Base-by-base conservation (phyloP, 371 early-diverging fungal genomes). In the Mucor plumbeus region DNA sequence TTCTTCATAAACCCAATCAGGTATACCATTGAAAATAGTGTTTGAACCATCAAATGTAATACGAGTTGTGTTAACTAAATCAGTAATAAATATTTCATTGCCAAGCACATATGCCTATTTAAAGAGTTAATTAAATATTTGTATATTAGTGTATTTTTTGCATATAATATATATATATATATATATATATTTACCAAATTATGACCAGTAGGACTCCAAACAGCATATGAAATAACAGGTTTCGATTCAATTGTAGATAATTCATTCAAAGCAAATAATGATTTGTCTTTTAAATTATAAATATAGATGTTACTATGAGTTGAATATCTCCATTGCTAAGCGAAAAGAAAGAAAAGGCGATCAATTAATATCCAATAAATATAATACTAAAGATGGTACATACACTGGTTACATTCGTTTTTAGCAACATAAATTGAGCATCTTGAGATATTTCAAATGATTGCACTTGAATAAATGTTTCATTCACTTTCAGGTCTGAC, bases 1-100 rank as follows among this genome's bases (percentile, higher is more conserved):
- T 75, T 98, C 97, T 81, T 97, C 98, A 69, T 98, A 98, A 0
- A 98, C 97, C 99, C 99, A 99, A 77, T 98, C 99, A 31, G 96
- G 90, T 13, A 97, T 83, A 9, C 98, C 99, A 73, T 98, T 97
- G 72, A 96, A 91, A n/a, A 96, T 86, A 8, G 82, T 84, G 31
- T 75, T 76, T 17, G 91, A 90, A 9, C 98, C 98, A 74, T 96
- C 96, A 66, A 81, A 85, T 0, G 98, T 97, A 38, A 98, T 75
- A 50, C 89, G 90, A 41, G 83, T 85, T 53, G 91, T 88, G 7
- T 77, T 76, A 50, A 73, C 63, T 62, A 92, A 81, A 61, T 92
- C 90, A 11, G 91, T 78, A 5, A 96, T 84, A 74, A 90, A 95
- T 6, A 98, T 57, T 69, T 98, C 90, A 80, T 97, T 97, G 68